These are phyloP conservation scores for Phoma sp. DNA, from an alignment of 2,329 filamentous ascomycete species.

Conservation along the genomic window DNA sequence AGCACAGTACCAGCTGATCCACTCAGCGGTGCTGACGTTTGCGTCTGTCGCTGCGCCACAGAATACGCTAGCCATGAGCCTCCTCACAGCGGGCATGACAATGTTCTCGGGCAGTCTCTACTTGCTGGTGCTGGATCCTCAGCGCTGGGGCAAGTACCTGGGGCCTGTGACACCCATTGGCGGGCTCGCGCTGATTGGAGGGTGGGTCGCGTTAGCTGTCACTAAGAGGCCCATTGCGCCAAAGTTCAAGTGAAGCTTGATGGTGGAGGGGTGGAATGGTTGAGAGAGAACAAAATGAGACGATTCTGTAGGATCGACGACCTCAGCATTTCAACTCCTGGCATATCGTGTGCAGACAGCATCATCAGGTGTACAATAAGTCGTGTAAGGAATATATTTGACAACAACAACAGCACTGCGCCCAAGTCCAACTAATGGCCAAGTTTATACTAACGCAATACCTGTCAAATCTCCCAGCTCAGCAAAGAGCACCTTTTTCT, in stretches of 20 bases:
- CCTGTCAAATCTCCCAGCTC: slow-evolving; percentile 24
- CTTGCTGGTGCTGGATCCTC: slow-evolving; percentile 66
- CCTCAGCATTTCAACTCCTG: too few species aligned
- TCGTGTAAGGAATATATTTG: not conserved
- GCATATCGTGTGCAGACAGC: not conserved
- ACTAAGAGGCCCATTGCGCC: slow-evolving; percentile 25
- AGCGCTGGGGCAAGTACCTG: slow-evolving; percentile 60
- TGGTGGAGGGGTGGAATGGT: not conserved
- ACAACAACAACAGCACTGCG: not conserved
- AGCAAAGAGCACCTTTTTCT: slow-evolving; percentile 10
- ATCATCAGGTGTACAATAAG: not conserved
- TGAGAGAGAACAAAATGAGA: not conserved
- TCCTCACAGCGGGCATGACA: slow-evolving; percentile 70
- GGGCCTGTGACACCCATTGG: slow-evolving; percentile 71
- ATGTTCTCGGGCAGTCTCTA: slow-evolving; percentile 73
- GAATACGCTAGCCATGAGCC: slow-evolving; percentile 61
- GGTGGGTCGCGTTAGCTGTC: slow-evolving; percentile 62
- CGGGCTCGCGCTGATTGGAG: slow-evolving; percentile 67
- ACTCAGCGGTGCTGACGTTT: slow-evolving; percentile 66
- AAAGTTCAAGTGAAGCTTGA: slow-evolving; percentile 18
- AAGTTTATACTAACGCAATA: slow-evolving; percentile 11
- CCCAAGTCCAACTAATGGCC: too few species aligned
- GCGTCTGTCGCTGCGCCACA: slow-evolving; percentile 59
- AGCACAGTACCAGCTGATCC: slow-evolving; percentile 72
- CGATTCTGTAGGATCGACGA: too few species aligned